Evolutionary conservation across 2,329 filamentous ascomycete species (phyloP).

Genomic region (Claviceps maximensis): DNA sequence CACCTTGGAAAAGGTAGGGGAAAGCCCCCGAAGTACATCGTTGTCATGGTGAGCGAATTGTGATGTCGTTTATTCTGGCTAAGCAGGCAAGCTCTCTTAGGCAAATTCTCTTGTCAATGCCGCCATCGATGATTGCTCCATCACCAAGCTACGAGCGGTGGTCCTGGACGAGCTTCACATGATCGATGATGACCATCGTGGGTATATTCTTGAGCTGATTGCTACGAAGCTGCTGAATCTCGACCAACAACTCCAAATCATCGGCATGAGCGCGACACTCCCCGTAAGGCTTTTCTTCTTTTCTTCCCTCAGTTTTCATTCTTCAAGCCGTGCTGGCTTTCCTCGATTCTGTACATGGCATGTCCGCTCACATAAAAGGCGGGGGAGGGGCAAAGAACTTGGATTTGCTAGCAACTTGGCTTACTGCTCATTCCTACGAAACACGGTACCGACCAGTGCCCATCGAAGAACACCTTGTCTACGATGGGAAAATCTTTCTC

Average conservation of each 20-base stretch:
- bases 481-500: constrained; percentile 54
- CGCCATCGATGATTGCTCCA: constrained; percentile 56
- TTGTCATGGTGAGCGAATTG: not conserved
- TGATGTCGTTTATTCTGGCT: not conserved
- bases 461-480: constrained; percentile 61
- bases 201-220: constrained; percentile 63
- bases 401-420: constrained; percentile 54
- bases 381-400: constrained; percentile 47
- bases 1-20: constrained; percentile 56
- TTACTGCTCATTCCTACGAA: constrained; percentile 56
- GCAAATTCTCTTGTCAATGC: constrained; percentile 62
- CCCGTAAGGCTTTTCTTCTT: too few relatives aligned
- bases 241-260: constrained; percentile 53
- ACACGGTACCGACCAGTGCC: constrained; percentile 64
- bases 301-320: too few relatives aligned
- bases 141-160: constrained; percentile 50
- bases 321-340: not conserved
- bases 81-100: constrained; percentile 23
- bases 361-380: not conserved
- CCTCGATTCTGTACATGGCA: not conserved
- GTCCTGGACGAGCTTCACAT: constrained; percentile 74
- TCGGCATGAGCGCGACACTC: constrained; percentile 71
- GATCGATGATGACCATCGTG: constrained; percentile 63
- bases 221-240: constrained; percentile 60
- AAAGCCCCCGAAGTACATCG: not conserved